phyloP scores from a whole-genome alignment of 495 filamentous ascomycete species.

The Mytilinidion resinicola region DNA sequence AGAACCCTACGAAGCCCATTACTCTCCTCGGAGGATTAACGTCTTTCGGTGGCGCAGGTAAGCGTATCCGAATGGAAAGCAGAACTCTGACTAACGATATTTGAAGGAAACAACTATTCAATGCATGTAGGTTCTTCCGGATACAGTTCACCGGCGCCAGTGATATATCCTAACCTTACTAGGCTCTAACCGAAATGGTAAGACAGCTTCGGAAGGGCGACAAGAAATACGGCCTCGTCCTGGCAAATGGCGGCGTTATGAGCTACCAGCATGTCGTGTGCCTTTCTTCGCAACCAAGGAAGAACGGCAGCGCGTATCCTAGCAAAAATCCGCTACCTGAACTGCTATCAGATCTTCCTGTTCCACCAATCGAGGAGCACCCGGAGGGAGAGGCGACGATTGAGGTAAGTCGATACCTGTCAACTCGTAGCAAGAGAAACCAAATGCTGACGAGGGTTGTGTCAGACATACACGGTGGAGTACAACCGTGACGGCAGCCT shows the following conservation, averaged over 20 bases:
- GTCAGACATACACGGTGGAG: slow-evolving; percentile 51
- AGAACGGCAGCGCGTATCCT: slow-evolving; percentile 38
- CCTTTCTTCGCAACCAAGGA: slow-evolving; percentile 40
- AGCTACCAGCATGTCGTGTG: slow-evolving; percentile 51
- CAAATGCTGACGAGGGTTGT: neutral
- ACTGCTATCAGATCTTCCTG: slow-evolving; percentile 26
- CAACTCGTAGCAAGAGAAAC: neutral
- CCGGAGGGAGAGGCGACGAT: slow-evolving; percentile 44
- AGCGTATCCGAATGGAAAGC: neutral
- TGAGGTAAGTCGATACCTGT: slow-evolving; percentile 38
- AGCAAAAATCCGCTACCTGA: slow-evolving; percentile 34
- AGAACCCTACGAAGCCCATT: slow-evolving; percentile 40
- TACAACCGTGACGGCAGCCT: slow-evolving; percentile 45
- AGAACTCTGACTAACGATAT: neutral
- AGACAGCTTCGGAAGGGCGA: slow-evolving; percentile 41
- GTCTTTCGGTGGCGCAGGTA: slow-evolving; percentile 52
- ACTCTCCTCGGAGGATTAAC: slow-evolving; percentile 52
- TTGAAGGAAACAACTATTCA: slow-evolving; percentile 48
- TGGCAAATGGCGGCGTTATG: slow-evolving; percentile 51
- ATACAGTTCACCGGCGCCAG: neutral
- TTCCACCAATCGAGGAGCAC: slow-evolving; percentile 34
- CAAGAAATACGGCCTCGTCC: slow-evolving; percentile 42
- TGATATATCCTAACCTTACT: neutral
- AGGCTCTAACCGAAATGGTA: slow-evolving; percentile 47
- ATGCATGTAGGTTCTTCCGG: slow-evolving; percentile 44